A percentile compares a stretch with the other conserved stretches of the same genome.
Evolutionary conservation across 768 basidiomycete genomes (phyloP).

Genomic region (Amanita muscaria): DNA sequence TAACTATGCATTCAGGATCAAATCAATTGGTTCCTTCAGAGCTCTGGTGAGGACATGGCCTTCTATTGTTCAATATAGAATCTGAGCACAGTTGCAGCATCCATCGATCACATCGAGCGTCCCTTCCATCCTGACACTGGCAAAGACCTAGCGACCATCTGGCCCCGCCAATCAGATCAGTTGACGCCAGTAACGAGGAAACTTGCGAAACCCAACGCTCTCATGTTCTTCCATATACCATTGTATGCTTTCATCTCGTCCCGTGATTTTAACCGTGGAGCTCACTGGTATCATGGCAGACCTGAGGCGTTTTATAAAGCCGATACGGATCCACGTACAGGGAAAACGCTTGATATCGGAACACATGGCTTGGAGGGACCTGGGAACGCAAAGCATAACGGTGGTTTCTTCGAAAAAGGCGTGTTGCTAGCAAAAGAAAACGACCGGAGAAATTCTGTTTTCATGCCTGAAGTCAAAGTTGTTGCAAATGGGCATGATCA

Average conservation of each 20-base stretch:
- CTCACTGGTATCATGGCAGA: slow-evolving; percentile 25
- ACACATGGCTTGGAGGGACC: slow-evolving; percentile 44
- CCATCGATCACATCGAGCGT: slow-evolving; percentile 66
- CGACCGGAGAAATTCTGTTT: slow-evolving; percentile 42
- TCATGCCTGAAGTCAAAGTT: slow-evolving; percentile 70
- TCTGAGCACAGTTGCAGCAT: slow-evolving; percentile 23
- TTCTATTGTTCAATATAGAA: not conserved
- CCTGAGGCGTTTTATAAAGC: slow-evolving; percentile 67
- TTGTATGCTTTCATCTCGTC: slow-evolving; percentile 39
- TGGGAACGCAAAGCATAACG: slow-evolving; percentile 62
- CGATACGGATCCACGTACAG: slow-evolving; percentile 55
- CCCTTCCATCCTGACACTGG: slow-evolving; percentile 76
- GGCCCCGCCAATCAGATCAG: slow-evolving; percentile 56
- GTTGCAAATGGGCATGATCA: slow-evolving; percentile 90
- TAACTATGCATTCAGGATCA: slow-evolving; percentile 41
- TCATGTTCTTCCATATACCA: slow-evolving; percentile 99
- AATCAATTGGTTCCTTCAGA: slow-evolving; percentile 85
- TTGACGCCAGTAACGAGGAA: slow-evolving; percentile 42
- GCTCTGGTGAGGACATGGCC: slow-evolving; percentile 40
- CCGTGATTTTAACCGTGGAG: not conserved
- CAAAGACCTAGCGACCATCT: slow-evolving; percentile 59
- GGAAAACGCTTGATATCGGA: slow-evolving; percentile 64
- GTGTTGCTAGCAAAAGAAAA: slow-evolving; percentile 66
- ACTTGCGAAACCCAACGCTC: slow-evolving; percentile 87
- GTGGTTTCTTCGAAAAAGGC: slow-evolving; percentile 80